Percentiles rank a stretch among this genome's conserved stretches.
Conservation (phyloP, 345 rosid species). For the Lagerstroemia speciosa region DNA sequence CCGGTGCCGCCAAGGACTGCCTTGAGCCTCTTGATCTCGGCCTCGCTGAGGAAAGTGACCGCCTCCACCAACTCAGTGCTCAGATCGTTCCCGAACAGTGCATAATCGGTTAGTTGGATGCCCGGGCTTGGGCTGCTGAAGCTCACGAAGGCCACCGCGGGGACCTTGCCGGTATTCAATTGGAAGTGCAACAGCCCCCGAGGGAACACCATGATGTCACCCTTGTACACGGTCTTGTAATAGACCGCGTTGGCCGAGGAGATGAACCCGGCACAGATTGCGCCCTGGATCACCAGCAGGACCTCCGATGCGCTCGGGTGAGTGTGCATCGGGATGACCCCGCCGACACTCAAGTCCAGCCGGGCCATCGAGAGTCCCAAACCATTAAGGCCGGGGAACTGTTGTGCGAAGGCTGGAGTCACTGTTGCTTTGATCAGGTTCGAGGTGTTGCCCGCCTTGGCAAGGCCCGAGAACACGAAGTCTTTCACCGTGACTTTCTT, state of each 20-base stretch:
- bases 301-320: conserved; percentile 71
- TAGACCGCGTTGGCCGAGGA: conserved; percentile 55
- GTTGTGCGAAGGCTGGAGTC: conserved; percentile 54
- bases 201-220: conserved; percentile 73
- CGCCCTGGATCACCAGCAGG: conserved; percentile 43
- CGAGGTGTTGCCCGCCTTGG: conserved; percentile 43
- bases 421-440: conserved; percentile 71
- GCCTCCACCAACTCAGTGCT: conserved; percentile 45
- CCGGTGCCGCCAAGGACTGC: conserved; percentile 76
- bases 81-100: conserved; percentile 55
- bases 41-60: conserved; percentile 58
- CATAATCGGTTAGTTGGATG: conserved; percentile 57
- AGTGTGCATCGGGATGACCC: conserved; percentile 75
- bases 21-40: conserved; percentile 72
- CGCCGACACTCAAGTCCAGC: conserved; percentile 56
- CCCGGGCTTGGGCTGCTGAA: conserved; percentile 71
- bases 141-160: conserved; percentile 46
- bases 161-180: conserved; percentile 35
- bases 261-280: conserved; percentile 74
- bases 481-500: conserved; percentile 47
- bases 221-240: conserved; percentile 36
- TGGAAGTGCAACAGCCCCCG: conserved; percentile 74
- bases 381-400: conserved; percentile 59
- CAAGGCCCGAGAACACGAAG: conserved; percentile 59
- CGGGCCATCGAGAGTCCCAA: conserved; percentile 74